phyloP scores from a whole-genome alignment of 352 stramenopile species.

The Hyaloperonospora arabidopsidis region DNA sequence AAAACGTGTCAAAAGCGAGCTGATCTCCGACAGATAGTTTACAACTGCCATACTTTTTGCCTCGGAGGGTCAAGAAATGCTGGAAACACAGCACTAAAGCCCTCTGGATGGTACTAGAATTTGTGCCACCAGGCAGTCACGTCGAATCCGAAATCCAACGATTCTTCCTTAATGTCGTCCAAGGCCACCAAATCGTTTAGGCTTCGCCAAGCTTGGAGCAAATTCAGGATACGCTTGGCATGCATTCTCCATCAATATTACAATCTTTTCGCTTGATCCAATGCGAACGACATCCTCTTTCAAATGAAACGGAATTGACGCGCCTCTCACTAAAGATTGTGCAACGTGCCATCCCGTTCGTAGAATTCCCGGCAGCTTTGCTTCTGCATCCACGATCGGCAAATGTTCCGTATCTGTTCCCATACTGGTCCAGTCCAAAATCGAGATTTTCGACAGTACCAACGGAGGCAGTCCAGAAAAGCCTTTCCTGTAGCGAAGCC shows the following conservation, averaged over 20 bases:
- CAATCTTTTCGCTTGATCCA: constrained; percentile 8
- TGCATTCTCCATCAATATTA: constrained; percentile 22
- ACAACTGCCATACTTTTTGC: constrained; percentile 3
- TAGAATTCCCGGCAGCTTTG: constrained; percentile 32
- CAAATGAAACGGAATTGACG: constrained; percentile 17
- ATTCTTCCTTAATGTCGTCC: constrained; percentile 27
- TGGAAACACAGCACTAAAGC: constrained; percentile 5
- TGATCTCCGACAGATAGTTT: constrained; percentile 13
- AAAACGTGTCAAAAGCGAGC: constrained; percentile 20
- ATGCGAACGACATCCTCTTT: constrained; percentile 23
- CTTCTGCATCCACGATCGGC: constrained; percentile 27
- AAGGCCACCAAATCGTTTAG: constrained; percentile 15
- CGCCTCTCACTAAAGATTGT: background rate
- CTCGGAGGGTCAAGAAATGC: constrained; percentile 1
- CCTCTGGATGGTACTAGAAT: constrained; percentile 4
- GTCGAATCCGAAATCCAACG: constrained; percentile 35
- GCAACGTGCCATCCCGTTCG: constrained; percentile 33
- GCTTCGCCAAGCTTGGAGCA: background rate
- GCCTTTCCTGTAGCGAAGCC: constrained; percentile 37
- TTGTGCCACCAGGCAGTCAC: constrained; percentile 7
- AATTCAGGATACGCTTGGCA: constrained; percentile 25
- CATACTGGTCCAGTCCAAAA: constrained; percentile 68
- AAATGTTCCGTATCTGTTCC: constrained; percentile 40
- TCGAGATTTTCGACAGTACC: constrained; percentile 60
- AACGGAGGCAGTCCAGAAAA: constrained; percentile 63